Evolutionary conservation across 805 yeast genomes (phyloP).

Genomic region (Candida hispaniensis): DNA sequence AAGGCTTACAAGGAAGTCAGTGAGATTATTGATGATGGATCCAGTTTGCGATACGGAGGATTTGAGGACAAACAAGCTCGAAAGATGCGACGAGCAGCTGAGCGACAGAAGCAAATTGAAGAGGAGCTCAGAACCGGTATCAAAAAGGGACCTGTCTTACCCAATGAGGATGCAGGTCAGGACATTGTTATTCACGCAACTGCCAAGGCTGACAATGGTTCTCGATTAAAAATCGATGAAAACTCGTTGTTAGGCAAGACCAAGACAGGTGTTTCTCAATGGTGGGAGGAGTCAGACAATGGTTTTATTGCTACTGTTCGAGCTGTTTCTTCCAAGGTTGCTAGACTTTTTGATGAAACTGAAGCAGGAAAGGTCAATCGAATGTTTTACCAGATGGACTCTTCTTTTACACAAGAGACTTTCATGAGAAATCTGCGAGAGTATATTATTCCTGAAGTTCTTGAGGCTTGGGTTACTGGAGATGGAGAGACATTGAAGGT

Average conservation of each 20-base stretch:
- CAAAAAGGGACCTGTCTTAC: slow-evolving; percentile 57
- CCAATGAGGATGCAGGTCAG: slow-evolving; percentile 59
- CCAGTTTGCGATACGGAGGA: slow-evolving; percentile 82
- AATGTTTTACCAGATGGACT: slow-evolving; percentile 81
- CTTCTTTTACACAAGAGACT: slow-evolving; percentile 66
- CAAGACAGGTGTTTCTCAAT: slow-evolving; percentile 48
- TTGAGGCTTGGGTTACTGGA: slow-evolving; percentile 91
- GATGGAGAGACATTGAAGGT: slow-evolving; percentile 70
- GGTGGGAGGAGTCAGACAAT: slow-evolving; percentile 80
- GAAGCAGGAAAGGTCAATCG: slow-evolving; percentile 89
- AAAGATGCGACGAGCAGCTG: slow-evolving; percentile 51
- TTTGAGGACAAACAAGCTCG: slow-evolving; percentile 79
- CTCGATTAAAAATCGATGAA: slow-evolving; percentile 55
- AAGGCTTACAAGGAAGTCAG: slow-evolving; percentile 79
- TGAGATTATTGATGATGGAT: slow-evolving; percentile 86
- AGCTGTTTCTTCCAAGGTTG: slow-evolving; percentile 66
- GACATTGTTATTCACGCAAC: slow-evolving; percentile 73
- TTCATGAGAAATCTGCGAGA: slow-evolving; percentile 79
- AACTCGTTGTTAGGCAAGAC: slow-evolving; percentile 60
- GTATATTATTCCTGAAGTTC: slow-evolving; percentile 85
- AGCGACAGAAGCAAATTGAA: slow-evolving; percentile 22
- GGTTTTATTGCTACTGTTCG: slow-evolving; percentile 75
- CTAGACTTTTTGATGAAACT: slow-evolving; percentile 89
- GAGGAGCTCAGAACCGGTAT: slow-evolving; percentile 47
- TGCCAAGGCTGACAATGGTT: slow-evolving; percentile 58